Evolutionary conservation across 129 eudicot genomes (phyloP).

Genomic region (Artemisia tridentata): DNA sequence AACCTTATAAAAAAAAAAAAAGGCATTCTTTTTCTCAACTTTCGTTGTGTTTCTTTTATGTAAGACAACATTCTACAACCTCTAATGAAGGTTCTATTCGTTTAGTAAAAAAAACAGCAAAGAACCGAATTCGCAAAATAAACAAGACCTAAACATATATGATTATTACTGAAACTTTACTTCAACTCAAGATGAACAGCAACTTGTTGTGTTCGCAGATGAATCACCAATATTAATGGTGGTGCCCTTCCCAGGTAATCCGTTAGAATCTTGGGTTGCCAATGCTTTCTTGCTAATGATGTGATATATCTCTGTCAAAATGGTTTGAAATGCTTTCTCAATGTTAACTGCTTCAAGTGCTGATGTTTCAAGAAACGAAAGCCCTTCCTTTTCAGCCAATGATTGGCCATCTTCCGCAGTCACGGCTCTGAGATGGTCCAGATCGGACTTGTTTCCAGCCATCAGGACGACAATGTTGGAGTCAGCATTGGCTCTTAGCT

Average conservation of each 20-base stretch:
- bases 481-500: constrained; percentile 79
- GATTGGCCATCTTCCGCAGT: constrained; percentile 62
- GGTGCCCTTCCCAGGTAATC: constrained; percentile 73
- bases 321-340: constrained; percentile 70
- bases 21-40: constrained; percentile 8
- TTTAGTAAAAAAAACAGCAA: neutral
- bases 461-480: constrained; percentile 74
- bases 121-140: constrained; percentile 3
- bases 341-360: constrained; percentile 72
- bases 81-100: neutral
- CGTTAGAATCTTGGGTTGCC: constrained; percentile 54
- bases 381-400: constrained; percentile 79
- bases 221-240: constrained; percentile 61
- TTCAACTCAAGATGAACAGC: constrained; percentile 55
- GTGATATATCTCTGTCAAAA: constrained; percentile 69
- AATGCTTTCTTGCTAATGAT: constrained; percentile 82
- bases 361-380: constrained; percentile 77
- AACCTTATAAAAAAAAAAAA: constrained; percentile 20
- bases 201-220: constrained; percentile 43
- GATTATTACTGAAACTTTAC: constrained; percentile 20
- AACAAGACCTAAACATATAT: constrained; percentile 23
- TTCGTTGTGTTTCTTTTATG: constrained; percentile 16
- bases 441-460: constrained; percentile 87
- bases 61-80: neutral
- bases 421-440: constrained; percentile 66